These are phyloP conservation scores for Talaromyces thailandensis DNA, from an alignment of 495 filamentous ascomycete species.

Conservation along the genomic window DNA sequence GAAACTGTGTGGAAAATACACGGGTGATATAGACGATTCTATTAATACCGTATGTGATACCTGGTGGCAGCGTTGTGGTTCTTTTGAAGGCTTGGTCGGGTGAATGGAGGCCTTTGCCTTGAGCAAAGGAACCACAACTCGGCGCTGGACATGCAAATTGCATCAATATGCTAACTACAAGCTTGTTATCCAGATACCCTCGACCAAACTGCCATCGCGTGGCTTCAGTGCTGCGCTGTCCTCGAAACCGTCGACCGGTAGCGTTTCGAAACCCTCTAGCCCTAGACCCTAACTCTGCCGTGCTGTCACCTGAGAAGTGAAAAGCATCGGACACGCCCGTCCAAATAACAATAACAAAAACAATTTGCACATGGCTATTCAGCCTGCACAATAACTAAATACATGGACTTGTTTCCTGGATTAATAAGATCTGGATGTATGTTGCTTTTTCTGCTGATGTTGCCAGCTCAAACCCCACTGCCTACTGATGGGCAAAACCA, in stretches of 20 bases:
- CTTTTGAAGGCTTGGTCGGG: background rate
- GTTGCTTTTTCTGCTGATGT: slow-evolving; percentile 3
- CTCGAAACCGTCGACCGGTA: background rate
- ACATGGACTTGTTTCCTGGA: background rate
- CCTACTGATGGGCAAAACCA: background rate
- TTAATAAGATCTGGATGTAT: background rate
- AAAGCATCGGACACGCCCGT: background rate
- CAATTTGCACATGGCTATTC: background rate
- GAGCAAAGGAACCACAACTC: background rate
- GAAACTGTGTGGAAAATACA: background rate
- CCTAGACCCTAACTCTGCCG: slow-evolving; percentile 7
- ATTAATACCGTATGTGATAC: background rate
- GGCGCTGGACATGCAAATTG: background rate
- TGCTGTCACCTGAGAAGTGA: background rate
- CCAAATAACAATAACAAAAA: background rate
- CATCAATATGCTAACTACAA: background rate
- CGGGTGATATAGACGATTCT: background rate
- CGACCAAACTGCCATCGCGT: background rate
- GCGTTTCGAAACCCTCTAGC: background rate
- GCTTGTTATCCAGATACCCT: background rate
- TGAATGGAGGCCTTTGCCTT: background rate
- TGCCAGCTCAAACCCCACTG: background rate
- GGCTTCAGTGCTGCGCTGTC: background rate
- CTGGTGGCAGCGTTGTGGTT: background rate
- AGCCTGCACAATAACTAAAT: background rate